phyloP scores from a whole-genome alignment of 1,139 yeast genomes.

The Candida albicans region DNA sequence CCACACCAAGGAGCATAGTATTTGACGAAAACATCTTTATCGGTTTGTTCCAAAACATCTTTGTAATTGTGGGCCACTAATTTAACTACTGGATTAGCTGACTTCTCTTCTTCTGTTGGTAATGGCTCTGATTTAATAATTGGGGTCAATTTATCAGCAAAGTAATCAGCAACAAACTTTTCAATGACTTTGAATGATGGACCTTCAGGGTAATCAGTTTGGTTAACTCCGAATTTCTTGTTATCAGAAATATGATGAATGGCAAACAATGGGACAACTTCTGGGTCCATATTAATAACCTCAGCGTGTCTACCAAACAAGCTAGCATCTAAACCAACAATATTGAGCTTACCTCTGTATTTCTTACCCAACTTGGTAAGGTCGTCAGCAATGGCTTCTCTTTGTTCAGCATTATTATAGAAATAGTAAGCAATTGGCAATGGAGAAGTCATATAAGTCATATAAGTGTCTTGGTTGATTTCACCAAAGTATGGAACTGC shows the following conservation, averaged over 20 bases:
- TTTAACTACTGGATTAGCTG: slow-evolving; percentile 69
- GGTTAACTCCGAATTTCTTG: slow-evolving; percentile 72
- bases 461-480: slow-evolving; percentile 79
- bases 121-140: slow-evolving; percentile 82
- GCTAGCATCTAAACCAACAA: slow-evolving; percentile 85
- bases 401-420: slow-evolving; percentile 69
- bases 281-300: slow-evolving; percentile 76
- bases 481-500: slow-evolving; percentile 89
- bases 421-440: slow-evolving; percentile 88
- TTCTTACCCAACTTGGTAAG: slow-evolving; percentile 68
- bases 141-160: slow-evolving; percentile 66
- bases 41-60: slow-evolving; percentile 60
- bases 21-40: slow-evolving; percentile 87
- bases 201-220: slow-evolving; percentile 40
- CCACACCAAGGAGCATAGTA: slow-evolving; percentile 99
- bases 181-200: slow-evolving; percentile 46
- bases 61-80: slow-evolving; percentile 87
- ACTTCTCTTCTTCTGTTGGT: slow-evolving; percentile 66
- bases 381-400: slow-evolving; percentile 50
- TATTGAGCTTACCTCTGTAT: slow-evolving; percentile 77
- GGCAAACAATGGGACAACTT: slow-evolving; percentile 86
- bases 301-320: slow-evolving; percentile 87
- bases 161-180: slow-evolving; percentile 63
- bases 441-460: slow-evolving; percentile 67
- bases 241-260: slow-evolving; percentile 71